Evolutionary conservation across 2,329 filamentous ascomycete species (phyloP).

Genomic region (Echinosphaeria canescens): DNA sequence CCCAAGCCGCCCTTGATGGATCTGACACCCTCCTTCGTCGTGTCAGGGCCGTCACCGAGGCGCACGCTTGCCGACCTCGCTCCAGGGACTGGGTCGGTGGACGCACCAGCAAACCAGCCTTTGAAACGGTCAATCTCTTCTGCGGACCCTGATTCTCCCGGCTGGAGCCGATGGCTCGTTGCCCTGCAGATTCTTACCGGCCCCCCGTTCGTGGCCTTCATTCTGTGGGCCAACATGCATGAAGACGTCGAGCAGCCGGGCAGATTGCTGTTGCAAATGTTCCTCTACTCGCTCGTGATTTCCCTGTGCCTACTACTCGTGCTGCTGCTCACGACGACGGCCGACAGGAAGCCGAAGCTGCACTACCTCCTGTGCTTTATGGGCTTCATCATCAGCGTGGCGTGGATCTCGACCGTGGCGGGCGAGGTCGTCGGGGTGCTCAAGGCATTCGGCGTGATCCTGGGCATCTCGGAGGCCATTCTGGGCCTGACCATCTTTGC

Average conservation of each 20-base stretch:
- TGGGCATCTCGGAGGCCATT: conserved; percentile 87
- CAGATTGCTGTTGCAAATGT: conserved; percentile 28
- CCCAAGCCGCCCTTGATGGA: conserved; percentile 10
- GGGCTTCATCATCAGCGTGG: conserved; percentile 78
- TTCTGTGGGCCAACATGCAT: conserved; percentile 48
- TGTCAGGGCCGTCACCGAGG: no score
- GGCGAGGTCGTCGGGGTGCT: conserved; percentile 89
- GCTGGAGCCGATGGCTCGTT: conserved; percentile 87
- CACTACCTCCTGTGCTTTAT: conserved; percentile 67
- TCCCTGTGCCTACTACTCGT: conserved; percentile 46
- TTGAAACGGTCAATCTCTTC: no score
- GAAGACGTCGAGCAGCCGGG: conserved; percentile 32
- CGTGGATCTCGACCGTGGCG: conserved; percentile 92
- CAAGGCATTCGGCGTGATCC: conserved; percentile 78
- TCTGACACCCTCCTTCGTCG: no score
- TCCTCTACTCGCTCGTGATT: conserved; percentile 41
- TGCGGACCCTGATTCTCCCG: conserved; percentile 4
- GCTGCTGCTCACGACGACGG: conserved; percentile 46
- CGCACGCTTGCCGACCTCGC: conserved; percentile 10
- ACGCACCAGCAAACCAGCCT: conserved; percentile 1
- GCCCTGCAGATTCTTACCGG: conserved; percentile 71
- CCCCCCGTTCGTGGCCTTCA: conserved; percentile 59
- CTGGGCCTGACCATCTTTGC: conserved; percentile 91
- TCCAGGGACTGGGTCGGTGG: no score
- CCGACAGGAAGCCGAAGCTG: conserved; percentile 45